Evolutionary conservation across 306 rosid genomes (phyloP).

Genomic region (Rubus parviflorus): DNA sequence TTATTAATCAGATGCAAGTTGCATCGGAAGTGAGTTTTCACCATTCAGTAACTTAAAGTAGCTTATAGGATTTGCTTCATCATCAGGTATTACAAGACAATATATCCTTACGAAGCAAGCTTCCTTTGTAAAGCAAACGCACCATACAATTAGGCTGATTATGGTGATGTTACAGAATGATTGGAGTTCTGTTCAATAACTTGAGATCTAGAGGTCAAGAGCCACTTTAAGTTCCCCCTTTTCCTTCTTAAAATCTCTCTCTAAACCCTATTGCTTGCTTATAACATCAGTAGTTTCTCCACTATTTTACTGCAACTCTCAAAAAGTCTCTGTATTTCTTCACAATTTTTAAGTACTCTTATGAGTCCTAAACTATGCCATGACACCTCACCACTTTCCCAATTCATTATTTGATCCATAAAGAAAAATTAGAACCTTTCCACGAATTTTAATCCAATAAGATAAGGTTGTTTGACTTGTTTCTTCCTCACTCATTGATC

Average conservation of each 20-base stretch:
- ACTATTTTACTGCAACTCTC: background rate
- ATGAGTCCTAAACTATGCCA: background rate
- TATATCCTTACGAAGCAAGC: background rate
- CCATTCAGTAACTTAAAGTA: background rate
- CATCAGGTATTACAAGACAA: background rate
- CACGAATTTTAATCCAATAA: background rate
- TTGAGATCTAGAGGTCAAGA: too few relatives aligned
- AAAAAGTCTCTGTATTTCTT: background rate
- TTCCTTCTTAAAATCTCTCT: too few relatives aligned
- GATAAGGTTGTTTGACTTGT: background rate
- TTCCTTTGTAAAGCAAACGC: background rate
- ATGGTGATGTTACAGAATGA: too few relatives aligned
- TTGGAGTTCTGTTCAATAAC: too few relatives aligned
- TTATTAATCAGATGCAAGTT: background rate
- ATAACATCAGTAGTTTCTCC: constrained; percentile 5
- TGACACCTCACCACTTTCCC: background rate
- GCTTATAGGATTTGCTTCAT: background rate
- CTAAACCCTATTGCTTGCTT: background rate
- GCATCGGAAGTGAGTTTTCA: background rate
- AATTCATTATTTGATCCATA: background rate
- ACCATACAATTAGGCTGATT: background rate
- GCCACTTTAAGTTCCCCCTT: too few relatives aligned
- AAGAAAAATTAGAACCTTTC: background rate
- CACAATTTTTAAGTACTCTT: background rate
- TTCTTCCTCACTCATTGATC: background rate